Base-by-base conservation (phyloP, 2,329 filamentous ascomycete species). In the Sordariomycetes sp. region DNA sequence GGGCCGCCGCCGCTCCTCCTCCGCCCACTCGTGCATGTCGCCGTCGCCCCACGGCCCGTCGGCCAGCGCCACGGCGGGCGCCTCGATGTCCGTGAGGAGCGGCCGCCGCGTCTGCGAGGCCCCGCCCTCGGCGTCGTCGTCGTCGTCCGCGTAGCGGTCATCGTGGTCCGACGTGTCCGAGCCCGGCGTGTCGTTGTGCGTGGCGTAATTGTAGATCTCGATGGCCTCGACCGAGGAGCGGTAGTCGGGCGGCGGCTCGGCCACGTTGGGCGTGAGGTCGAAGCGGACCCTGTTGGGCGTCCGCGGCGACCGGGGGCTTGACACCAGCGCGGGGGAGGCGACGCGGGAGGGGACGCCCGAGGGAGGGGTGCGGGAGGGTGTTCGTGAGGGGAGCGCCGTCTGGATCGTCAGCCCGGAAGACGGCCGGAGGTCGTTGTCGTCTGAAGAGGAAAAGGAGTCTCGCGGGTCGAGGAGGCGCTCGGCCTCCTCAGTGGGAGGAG, bases 11-110 rank as follows among this genome's bases (percentile, higher is more conserved):
- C 78, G 76, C 68, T 86, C 81, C 37, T 76, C 73, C 64, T 80
- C 77, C 5, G 77, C 79, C 72, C 77, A 78, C 50, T 74, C 64
- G 28, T 76, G 70, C 28, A 76, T 71, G 63, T 77, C 69, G 61
- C 66, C 65, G 34, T 69, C 68, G 62, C 73, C 73, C 65, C 71
- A 70, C 6, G 70, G 61, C 46, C 55, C 25, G 72, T 86, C 74
- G 78, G 80, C 89, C 54, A 96, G 74, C 12, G 89, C 67, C 18
- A 82, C 85, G 61, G 87, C 88, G 1, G 92, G 91, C 0, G 89
- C 89, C 71, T 94, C 88, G 62, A 95, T 90, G 62, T 86, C 84
- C 8, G 89, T 94, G 62, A 96, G 78, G 57, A 96, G 79, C 58
- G 90, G 90, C 60, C 86, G 60, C 77, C 88, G 64, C 79, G 56